These are phyloP conservation scores for Yarrowia porcina DNA, from an alignment of 805 yeast species.

Conservation along the genomic window DNA sequence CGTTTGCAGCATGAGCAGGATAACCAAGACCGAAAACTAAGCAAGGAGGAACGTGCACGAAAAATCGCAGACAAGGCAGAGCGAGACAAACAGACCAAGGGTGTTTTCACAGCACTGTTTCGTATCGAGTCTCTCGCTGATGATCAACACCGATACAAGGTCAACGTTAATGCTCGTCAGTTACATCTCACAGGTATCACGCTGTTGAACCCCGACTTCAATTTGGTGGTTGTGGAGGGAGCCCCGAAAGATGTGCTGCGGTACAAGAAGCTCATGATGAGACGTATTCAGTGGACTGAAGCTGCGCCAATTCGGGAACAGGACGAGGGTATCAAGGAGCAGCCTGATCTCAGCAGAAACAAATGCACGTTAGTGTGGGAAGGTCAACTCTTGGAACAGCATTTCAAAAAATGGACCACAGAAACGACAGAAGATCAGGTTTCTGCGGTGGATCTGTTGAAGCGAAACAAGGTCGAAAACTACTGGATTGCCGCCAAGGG, in stretches of 20 bases:
- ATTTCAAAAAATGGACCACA: constrained; percentile 68
- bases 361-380: constrained; percentile 61
- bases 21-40: constrained; percentile 62
- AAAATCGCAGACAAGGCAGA: constrained; percentile 47
- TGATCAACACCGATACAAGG: constrained; percentile 67
- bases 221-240: constrained; percentile 73
- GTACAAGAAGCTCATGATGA: constrained; percentile 57
- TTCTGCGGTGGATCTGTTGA: constrained; percentile 49
- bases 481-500: constrained; percentile 46
- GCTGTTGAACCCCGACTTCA: constrained; percentile 40
- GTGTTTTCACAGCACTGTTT: constrained; percentile 58
- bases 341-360: constrained; percentile 40
- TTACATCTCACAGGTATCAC: constrained; percentile 59
- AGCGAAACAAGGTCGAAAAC: constrained; percentile 52
- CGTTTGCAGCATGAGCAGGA: constrained; percentile 52
- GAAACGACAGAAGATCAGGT: constrained; percentile 52
- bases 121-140: constrained; percentile 52
- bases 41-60: constrained; percentile 53
- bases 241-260: constrained; percentile 57
- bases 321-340: constrained; percentile 6
- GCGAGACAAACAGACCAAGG: constrained; percentile 47
- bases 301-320: constrained; percentile 40
- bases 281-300: constrained; percentile 69
- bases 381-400: constrained; percentile 54
- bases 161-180: constrained; percentile 79